Conservation (phyloP, 225 moss, liverwort and hornwort species). For the Bryoerythrophyllum caledonicum region DNA sequence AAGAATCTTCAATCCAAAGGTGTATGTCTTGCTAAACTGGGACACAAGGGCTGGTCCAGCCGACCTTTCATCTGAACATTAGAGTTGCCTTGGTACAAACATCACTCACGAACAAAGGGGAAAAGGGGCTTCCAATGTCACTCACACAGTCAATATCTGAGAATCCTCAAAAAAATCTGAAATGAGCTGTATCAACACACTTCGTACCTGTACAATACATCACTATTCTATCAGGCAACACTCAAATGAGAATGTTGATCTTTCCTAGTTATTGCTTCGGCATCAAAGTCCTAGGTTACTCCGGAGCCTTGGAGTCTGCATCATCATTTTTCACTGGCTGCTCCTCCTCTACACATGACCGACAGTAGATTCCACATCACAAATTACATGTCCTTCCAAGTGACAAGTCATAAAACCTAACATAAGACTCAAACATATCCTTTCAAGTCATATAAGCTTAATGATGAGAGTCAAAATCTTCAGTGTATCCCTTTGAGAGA, state of each 20-base stretch:
- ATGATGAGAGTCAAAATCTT: not conserved
- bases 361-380: conserved; percentile 3
- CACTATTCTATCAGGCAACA: not conserved
- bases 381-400: not conserved
- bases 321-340: conserved; percentile 5
- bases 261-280: not conserved
- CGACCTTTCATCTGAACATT: not conserved
- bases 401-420: not conserved
- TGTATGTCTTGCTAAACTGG: too few relatives aligned
- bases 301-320: not conserved
- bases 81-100: not conserved
- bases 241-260: conserved; percentile 20
- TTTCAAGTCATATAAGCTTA: not conserved
- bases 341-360: conserved; percentile 32
- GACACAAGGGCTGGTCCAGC: too few relatives aligned
- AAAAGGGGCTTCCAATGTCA: not conserved
- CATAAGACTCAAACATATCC: not conserved
- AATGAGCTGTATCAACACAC: not conserved
- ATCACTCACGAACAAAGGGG: not conserved
- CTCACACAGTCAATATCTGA: not conserved
- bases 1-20: too few relatives aligned
- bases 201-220: conserved; percentile 12
- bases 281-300: not conserved
- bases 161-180: not conserved
- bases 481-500: not conserved